phyloP scores from a whole-genome alignment of 208 protist species.

The Hexamita inflata region DNA sequence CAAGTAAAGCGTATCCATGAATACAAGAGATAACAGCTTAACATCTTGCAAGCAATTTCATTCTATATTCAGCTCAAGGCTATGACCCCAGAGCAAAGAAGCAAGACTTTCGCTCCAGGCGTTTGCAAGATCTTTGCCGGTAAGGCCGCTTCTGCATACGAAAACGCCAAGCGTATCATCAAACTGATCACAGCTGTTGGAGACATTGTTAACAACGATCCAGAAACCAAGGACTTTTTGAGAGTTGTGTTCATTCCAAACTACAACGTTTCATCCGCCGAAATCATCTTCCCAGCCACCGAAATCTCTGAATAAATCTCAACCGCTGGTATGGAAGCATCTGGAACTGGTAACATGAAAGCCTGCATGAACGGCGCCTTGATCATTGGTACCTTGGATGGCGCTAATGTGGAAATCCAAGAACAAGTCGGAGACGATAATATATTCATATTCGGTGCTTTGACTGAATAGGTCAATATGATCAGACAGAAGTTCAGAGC shows the following conservation, averaged over 20 bases:
- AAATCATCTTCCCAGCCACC: constrained; percentile 61
- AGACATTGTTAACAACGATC: constrained; percentile 59
- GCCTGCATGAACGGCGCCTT: constrained; percentile 62
- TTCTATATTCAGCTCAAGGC: constrained; percentile 52
- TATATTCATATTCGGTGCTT: constrained; percentile 61
- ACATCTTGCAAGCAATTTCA: constrained; percentile 56
- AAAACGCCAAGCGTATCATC: constrained; percentile 64
- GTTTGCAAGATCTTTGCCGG: constrained; percentile 59
- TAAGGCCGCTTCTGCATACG: constrained; percentile 63
- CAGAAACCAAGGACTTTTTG: constrained; percentile 49
- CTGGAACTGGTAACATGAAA: constrained; percentile 69
- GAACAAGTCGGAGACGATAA: constrained; percentile 60
- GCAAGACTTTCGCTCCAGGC: constrained; percentile 25
- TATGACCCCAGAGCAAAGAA: constrained; percentile 39
- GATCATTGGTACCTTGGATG: constrained; percentile 65
- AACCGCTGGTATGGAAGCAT: constrained; percentile 53
- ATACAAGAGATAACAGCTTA: constrained; percentile 70
- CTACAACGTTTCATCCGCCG: constrained; percentile 62
- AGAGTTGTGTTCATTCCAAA: constrained; percentile 67
- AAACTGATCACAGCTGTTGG: constrained; percentile 62
- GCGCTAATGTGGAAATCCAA: constrained; percentile 66
- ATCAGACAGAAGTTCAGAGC: neutral
- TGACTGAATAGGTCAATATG: constrained; percentile 45
- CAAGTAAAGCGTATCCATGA: constrained; percentile 70
- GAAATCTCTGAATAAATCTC: constrained; percentile 69